Evolutionary conservation across 2,329 filamentous ascomycete species (phyloP).

Genomic region (Penicillium sp.): DNA sequence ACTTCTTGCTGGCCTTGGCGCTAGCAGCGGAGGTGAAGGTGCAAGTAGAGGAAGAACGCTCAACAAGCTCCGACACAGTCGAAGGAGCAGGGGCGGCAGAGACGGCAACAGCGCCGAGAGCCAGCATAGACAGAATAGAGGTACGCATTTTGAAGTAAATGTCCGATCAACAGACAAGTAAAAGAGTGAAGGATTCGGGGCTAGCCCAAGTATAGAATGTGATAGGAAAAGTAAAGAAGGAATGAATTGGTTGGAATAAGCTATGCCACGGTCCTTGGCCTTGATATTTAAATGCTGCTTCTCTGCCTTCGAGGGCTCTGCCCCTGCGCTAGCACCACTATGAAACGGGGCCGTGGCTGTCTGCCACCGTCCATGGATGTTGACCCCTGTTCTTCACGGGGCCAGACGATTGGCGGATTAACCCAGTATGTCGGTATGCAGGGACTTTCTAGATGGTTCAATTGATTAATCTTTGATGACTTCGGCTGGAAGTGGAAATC

Average conservation of each 20-base stretch:
- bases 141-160: constrained; percentile 22
- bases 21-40: constrained; percentile 56
- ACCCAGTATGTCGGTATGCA: neutral
- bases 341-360: constrained; percentile 1
- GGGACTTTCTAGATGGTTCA: neutral
- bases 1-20: constrained; percentile 51
- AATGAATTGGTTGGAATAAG: constrained; percentile 6
- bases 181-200: constrained; percentile 9
- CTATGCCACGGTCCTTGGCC: constrained; percentile 1
- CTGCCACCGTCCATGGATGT: neutral
- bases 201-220: neutral
- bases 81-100: constrained; percentile 27
- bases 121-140: constrained; percentile 18
- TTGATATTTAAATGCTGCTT: constrained; percentile 6
- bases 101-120: constrained; percentile 22
- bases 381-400: neutral
- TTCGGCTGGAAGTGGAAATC: neutral
- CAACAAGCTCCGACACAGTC: constrained; percentile 23
- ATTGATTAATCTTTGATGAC: neutral
- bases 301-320: neutral
- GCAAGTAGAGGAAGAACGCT: constrained; percentile 44
- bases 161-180: constrained; percentile 26
- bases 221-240: constrained; percentile 1
- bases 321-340: neutral
- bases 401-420: neutral